Base-by-base conservation (phyloP, 2,329 filamentous ascomycete species). In the Periconia sp. region DNA sequence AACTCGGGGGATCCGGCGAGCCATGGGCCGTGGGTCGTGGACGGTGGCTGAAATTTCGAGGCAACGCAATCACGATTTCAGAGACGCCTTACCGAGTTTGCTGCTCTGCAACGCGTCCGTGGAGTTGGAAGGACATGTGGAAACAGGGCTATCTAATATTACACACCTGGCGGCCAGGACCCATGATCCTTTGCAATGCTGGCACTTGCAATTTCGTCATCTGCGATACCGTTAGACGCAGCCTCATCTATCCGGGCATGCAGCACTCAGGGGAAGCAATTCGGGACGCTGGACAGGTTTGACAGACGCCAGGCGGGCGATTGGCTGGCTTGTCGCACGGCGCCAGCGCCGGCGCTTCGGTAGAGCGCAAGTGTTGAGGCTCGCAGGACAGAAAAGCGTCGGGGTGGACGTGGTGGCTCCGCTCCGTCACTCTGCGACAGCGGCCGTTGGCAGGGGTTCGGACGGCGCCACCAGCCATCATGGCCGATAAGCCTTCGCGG, bases 381-480 rank as follows among this genome's bases (percentile, higher is more conserved):
- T 49, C 29, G 9, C 12, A 22, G 33, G 29, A 31, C 32, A n/a
- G 25, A 31, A 30, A 36, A 37, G 43, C 37, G 21, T 37, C n/a
- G n/a, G n/a, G n/a, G n/a, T n/a, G n/a, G n/a, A n/a, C n/a, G n/a
- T 12, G 23, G 23, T 8, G 23, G 23, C 7, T 42, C 35, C 24
- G 42, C 24, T 32, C 39, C 29, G 34, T 29, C 40, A 31, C 11
- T 34, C 36, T 48, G 47, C 45, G 53, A 54, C 51, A 52, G 48
- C 53, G 50, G 50, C 57, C 51, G 59, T 61, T 58, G 55, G 53
- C 51, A 48, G 48, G 56, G 60, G 53, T 48, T n/a, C n/a, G 42
- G 13, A 19, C 33, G 48, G 43, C 63, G 61, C 61, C 56, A 48
- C 38, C 38, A 29, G 9, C 15, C 5, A 11, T 9, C 5, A 15